Base-by-base conservation (phyloP, 495 filamentous ascomycete species). In the Penicillium malachiteum region DNA sequence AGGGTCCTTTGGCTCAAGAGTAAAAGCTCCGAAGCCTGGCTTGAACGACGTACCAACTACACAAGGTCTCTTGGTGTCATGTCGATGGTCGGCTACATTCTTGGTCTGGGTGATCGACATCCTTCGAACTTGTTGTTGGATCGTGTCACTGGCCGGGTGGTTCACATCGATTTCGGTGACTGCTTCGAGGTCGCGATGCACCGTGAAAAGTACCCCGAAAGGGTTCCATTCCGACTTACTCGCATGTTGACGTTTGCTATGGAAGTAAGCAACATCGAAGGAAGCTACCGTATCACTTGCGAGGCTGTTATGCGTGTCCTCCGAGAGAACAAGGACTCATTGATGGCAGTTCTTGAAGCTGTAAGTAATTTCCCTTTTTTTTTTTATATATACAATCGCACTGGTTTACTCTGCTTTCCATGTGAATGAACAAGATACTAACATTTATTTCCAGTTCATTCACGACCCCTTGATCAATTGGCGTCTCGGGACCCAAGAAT, bases 131-230 rank as follows among this genome's bases (percentile, higher is more conserved):
- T 99, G 65, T 92, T 99, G 85, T 84, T 99, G 31, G 94, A 97
- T 72, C 86, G 90, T 18, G 85, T 94, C 57, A 99, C 92, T 5
- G 94, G 94, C 62, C 95, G 91, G 70, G 91, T 99, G 52, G 86
- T 99, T 54, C 94, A 99, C 69, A 96, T 97, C 59, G 94, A 99
- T 76, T 99, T 97, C 59, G 94, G 94, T 60, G 94, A 99, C 74
- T 99, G 94, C 65, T 99, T 99, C 76, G 94, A 99, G 71, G 92
- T 99, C 55, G 94, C 94, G 41, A 99, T 97, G 92, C 95, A 97
- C 74, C 90, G 94, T 50, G 94, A 99, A 71, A 99, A 99, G 70
- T 99, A 97, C 64, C 94, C 94, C 0, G 94, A 99, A 69, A 82
- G 94, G 48, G 94, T 97, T 54, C 94, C 94, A 3, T 99, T 99